Conservation (phyloP, 306 rosid genomes). For the Glycyrrhiza uralensis region DNA sequence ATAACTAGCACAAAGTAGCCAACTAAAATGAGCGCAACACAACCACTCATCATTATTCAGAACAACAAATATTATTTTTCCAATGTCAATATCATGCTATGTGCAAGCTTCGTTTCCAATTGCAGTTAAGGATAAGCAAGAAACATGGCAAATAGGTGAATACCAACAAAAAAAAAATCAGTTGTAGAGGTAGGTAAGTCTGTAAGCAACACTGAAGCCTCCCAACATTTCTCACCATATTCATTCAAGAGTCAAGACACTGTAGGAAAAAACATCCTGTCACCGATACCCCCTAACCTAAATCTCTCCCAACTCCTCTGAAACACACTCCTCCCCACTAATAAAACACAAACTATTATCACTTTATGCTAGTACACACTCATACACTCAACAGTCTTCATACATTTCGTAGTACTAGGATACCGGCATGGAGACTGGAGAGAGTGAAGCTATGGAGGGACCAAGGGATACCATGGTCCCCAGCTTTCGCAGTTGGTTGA, state of each 20-base stretch:
- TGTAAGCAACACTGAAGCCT: conserved; percentile 98
- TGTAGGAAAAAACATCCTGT: conserved; percentile 99
- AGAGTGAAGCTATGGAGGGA: no score
- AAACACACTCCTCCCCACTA: conserved; percentile 40
- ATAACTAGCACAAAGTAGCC: conserved; percentile 86
- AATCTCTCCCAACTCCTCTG: conserved; percentile 51
- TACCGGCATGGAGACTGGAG: no score
- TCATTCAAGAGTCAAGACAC: conserved; percentile 98
- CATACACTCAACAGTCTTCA: background rate
- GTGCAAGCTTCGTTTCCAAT: conserved; percentile 28
- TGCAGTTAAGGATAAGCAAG: conserved; percentile 59
- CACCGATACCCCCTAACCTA: conserved; percentile 94
- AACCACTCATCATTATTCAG: conserved; percentile 48
- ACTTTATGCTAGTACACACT: no score
- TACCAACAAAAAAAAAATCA: conserved; percentile 91
- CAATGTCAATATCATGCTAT: conserved; percentile 27
- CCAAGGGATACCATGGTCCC: no score
- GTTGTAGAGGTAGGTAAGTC: conserved; percentile 83
- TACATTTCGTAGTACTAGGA: no score
- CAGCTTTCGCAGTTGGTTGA: no score
- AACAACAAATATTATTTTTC: conserved; percentile 35
- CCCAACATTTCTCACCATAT: conserved; percentile 91
- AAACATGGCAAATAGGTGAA: conserved; percentile 75
- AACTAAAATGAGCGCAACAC: conserved; percentile 72
- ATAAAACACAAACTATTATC: conserved; percentile 18